phyloP scores from a whole-genome alignment of 345 rosid genomes.

The sweet orange (Citrus sinensis) region DVS_A1.0 CM039162.1:28567501-28568000 shows the following conservation, averaged over 20 bases:
- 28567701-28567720: neutral
- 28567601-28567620: neutral
- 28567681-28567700: neutral
- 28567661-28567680: no score
- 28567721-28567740: neutral
- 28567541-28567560: neutral
- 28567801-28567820: slow-evolving; percentile 30
- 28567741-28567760: neutral
- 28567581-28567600: neutral
- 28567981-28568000: slow-evolving; percentile 70
- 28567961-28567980: neutral
- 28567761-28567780: slow-evolving; percentile 43
- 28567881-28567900: slow-evolving; percentile 69
- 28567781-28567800: slow-evolving; percentile 45
- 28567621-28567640: neutral
- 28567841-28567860: slow-evolving; percentile 50
- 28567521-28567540: neutral
- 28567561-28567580: neutral
- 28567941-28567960: no score
- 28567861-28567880: slow-evolving; percentile 65
- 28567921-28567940: neutral
- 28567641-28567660: neutral
- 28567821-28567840: slow-evolving; percentile 23
- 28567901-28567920: slow-evolving; percentile 46
- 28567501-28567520: neutral